phyloP scores from a whole-genome alignment of 345 rosid species.

The Lenwebbia sp. region DNA sequence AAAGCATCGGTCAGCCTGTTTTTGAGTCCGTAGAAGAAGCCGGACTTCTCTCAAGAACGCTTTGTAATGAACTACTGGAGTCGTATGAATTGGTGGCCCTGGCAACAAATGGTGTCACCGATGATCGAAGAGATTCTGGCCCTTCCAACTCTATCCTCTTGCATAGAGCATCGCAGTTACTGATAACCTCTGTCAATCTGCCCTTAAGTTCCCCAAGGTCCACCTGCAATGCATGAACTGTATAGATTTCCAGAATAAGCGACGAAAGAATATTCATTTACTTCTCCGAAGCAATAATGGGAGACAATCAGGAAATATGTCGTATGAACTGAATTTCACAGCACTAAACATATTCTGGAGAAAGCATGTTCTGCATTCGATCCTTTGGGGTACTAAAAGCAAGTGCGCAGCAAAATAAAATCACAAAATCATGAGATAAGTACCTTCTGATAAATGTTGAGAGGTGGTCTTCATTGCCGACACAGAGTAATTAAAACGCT shows the following conservation, averaged over 20 bases:
- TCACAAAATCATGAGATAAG: neutral
- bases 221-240: conserved; percentile 81
- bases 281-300: neutral
- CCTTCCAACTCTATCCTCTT: conserved; percentile 68
- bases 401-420: neutral
- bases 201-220: conserved; percentile 93
- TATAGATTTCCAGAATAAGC: neutral
- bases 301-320: neutral
- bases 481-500: conserved; percentile 62
- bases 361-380: neutral
- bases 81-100: neutral
- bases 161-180: conserved; percentile 69
- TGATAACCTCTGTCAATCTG: conserved; percentile 73
- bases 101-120: conserved; percentile 34
- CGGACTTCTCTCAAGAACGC: neutral
- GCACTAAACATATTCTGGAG: neutral
- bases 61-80: neutral
- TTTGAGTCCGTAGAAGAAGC: neutral
- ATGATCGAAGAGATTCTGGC: conserved; percentile 60
- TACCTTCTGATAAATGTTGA: conserved; percentile 84
- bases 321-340: neutral
- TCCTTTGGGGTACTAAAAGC: neutral
- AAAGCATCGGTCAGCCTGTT: neutral
- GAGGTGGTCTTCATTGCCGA: conserved; percentile 72
- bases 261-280: neutral